phyloP scores from a whole-genome alignment of 1,139 yeast species.

The Nematodospora anomalae region DNA sequence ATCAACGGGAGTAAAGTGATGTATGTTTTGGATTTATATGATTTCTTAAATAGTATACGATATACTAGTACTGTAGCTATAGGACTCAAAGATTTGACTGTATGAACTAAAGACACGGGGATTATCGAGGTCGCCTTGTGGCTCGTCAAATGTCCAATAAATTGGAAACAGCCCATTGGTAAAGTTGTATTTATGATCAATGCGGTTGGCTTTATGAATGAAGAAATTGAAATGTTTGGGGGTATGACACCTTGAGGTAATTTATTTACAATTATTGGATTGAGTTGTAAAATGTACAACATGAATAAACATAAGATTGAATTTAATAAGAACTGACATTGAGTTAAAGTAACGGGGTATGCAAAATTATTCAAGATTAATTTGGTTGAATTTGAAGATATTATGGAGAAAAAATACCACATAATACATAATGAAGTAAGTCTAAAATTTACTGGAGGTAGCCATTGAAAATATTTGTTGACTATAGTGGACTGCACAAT shows the following conservation, averaged over 20 bases:
- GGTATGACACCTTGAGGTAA: slow-evolving; percentile 68
- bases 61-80: slow-evolving; percentile 83
- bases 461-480: slow-evolving; percentile 16
- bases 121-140: slow-evolving; percentile 86
- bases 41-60: slow-evolving; percentile 54
- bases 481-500: slow-evolving; percentile 11
- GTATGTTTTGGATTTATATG: slow-evolving; percentile 68
- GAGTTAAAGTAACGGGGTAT: slow-evolving; percentile 83
- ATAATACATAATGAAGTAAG: slow-evolving; percentile 51
- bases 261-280: slow-evolving; percentile 21
- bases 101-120: slow-evolving; percentile 90
- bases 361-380: slow-evolving; percentile 65
- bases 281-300: slow-evolving; percentile 22
- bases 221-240: slow-evolving; percentile 16
- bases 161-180: slow-evolving; percentile 93
- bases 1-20: slow-evolving; percentile 75
- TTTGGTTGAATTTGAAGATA: slow-evolving; percentile 81
- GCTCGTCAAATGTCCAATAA: slow-evolving; percentile 83
- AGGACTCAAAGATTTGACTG: slow-evolving; percentile 88
- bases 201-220: slow-evolving; percentile 52
- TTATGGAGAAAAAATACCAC: slow-evolving; percentile 83
- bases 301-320: slow-evolving; percentile 49
- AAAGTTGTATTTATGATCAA: slow-evolving; percentile 66
- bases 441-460: slow-evolving; percentile 32
- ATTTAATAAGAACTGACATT: slow-evolving; percentile 77